Evolutionary conservation across 306 rosid species (phyloP).

Genomic region (Potentilla sterilis): DNA sequence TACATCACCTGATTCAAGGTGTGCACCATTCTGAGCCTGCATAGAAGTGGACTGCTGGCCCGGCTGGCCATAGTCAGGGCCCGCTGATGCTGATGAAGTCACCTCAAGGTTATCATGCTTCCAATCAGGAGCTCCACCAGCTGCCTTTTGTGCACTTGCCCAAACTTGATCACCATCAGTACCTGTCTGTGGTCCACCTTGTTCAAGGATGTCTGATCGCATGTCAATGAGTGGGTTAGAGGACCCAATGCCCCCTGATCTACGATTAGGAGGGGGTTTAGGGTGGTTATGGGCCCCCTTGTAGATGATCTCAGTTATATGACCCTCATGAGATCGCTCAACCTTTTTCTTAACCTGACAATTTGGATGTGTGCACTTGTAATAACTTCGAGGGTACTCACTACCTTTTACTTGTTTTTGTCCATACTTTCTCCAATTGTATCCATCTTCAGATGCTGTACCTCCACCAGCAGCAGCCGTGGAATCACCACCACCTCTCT

Average conservation of each 20-base stretch:
- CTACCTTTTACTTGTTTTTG: slow-evolving; percentile 98
- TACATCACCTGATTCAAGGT: slow-evolving; percentile 62
- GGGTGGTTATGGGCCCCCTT: slow-evolving; percentile 89
- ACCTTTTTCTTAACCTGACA: slow-evolving; percentile 94
- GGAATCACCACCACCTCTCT: slow-evolving; percentile 63
- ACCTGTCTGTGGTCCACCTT: slow-evolving; percentile 53
- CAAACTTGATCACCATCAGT: slow-evolving; percentile 51
- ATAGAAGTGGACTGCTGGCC: slow-evolving; percentile 57
- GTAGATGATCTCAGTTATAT: slow-evolving; percentile 88
- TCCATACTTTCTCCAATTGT: slow-evolving; percentile 95
- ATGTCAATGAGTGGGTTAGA: slow-evolving; percentile 48
- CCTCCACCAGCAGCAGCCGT: slow-evolving; percentile 56
- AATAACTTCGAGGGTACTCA: slow-evolving; percentile 92
- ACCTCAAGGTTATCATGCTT: slow-evolving; percentile 76
- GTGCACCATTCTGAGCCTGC: slow-evolving; percentile 66
- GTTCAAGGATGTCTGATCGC: slow-evolving; percentile 64
- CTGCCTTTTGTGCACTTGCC: slow-evolving; percentile 56
- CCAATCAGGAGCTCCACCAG: slow-evolving; percentile 55
- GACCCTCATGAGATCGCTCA: slow-evolving; percentile 90
- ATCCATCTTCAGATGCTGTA: slow-evolving; percentile 79
- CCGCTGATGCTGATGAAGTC: slow-evolving; percentile 63
- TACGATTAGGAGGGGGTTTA: slow-evolving; percentile 76
- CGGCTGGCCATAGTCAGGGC: slow-evolving; percentile 62
- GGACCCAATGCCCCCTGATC: slow-evolving; percentile 58
- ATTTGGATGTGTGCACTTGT: slow-evolving; percentile 81